Conservation (phyloP, 202 grass and related monocot species). For the Digitaria exilis region DNA sequence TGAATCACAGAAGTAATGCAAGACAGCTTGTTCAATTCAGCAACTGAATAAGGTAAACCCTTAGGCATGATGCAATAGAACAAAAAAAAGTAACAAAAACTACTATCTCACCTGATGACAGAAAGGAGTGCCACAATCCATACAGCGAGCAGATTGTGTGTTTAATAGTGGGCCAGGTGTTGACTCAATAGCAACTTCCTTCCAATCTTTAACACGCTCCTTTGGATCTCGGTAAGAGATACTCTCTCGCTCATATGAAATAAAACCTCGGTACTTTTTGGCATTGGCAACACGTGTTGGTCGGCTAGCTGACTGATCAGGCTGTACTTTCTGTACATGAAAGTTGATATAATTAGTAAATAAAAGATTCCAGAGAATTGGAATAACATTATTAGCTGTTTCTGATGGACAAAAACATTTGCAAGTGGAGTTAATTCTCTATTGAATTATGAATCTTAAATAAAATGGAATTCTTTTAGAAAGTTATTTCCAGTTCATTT, state of each 20-base stretch:
- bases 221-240: conserved; percentile 87
- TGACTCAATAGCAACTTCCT: conserved; percentile 90
- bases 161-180: conserved; percentile 80
- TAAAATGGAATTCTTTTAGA: conserved; percentile 4
- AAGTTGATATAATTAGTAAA: conserved; percentile 41
- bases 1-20: not conserved
- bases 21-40: conserved; percentile 12
- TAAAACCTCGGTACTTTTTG: conserved; percentile 82
- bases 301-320: conserved; percentile 36
- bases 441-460: not conserved
- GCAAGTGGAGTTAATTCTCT: not conserved
- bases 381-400: conserved; percentile 33
- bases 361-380: not conserved
- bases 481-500: not conserved
- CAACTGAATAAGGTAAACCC: conserved; percentile 27
- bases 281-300: conserved; percentile 73
- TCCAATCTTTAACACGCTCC: conserved; percentile 73
- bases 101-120: conserved; percentile 83
- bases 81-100: not conserved
- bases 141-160: conserved; percentile 97
- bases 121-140: conserved; percentile 99
- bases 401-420: conserved; percentile 17
- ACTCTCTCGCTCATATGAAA: conserved; percentile 78
- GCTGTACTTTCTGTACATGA: conserved; percentile 54
- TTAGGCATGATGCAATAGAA: conserved; percentile 13